Conservation (phyloP, 148 eudicot genomes). For the Fagopyrum tataricum region DNA sequence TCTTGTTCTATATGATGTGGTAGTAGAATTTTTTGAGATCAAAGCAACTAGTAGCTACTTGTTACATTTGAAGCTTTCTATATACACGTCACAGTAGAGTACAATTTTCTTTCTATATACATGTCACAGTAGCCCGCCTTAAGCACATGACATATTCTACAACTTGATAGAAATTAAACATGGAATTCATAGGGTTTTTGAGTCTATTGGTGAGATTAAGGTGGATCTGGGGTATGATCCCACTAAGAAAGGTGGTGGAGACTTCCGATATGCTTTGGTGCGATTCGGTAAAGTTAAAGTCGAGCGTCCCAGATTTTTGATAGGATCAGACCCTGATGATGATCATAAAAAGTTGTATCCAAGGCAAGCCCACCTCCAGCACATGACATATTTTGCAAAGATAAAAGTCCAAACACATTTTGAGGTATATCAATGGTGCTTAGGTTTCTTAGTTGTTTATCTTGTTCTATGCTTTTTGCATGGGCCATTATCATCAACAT, state of each 20-base stretch:
- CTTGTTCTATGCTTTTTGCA: background rate
- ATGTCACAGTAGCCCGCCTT: too few relatives aligned
- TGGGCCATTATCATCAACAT: background rate
- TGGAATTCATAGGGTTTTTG: conserved; percentile 64
- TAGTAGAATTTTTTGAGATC: too few relatives aligned
- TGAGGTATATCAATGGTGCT: conserved; percentile 41
- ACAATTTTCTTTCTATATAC: too few relatives aligned
- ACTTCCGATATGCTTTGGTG: conserved; percentile 62
- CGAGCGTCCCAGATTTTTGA: conserved; percentile 70
- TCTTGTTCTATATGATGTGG: too few relatives aligned
- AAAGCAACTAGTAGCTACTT: too few relatives aligned
- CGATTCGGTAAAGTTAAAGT: conserved; percentile 70
- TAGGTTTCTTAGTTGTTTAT: background rate
- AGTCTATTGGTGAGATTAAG: conserved; percentile 53
- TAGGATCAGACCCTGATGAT: conserved; percentile 56
- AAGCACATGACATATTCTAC: too few relatives aligned
- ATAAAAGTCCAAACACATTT: conserved; percentile 54
- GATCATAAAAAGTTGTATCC: conserved; percentile 64
- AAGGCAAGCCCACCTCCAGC: conserved; percentile 88
- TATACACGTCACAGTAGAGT: too few relatives aligned
- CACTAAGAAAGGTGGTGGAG: conserved; percentile 70
- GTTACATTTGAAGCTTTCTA: too few relatives aligned
- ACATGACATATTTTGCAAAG: conserved; percentile 82
- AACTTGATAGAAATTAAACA: too few relatives aligned
- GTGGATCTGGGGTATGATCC: conserved; percentile 86